Evolutionary conservation across 805 yeast genomes (phyloP), one percentile per base, ranked within the genome.

Genomic region (Metschnikowia borealis): DNA sequence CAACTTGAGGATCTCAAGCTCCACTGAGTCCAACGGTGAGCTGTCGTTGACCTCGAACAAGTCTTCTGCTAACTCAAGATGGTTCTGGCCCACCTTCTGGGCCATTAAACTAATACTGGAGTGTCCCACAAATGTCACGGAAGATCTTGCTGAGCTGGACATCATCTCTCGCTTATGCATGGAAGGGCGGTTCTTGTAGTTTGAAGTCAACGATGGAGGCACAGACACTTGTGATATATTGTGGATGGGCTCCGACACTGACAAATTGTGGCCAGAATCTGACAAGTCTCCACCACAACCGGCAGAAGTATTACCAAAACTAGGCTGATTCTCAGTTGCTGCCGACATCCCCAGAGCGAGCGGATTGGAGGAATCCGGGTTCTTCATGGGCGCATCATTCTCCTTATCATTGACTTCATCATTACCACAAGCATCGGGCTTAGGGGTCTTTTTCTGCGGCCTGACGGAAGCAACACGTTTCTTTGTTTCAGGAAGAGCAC

Each of bases 401-500:
- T 43, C 43, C n/a, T 20, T 8, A 36, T 35, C 36, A 21, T 17
- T 34, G 17, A 26, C 36, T 21, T 40, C 40, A 38, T 29, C 35
- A 11, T 49, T 34, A 29, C 26, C 32, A 15, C 40, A 20, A 7
- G 37, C 15, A 3, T 50, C 26, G 7, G 32, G 5, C 6, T 21
- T 15, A 13, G 36, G 18, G 38, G 50, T 20, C 15, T 45, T 53
- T 36, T 61, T 51, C 53, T 58, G 47, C 46, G 57, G 43, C 38
- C 58, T 47, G 14, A 46, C 35, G 20, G 23, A 21, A 15, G 23
- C 55, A 23, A 70, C 66, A 60, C 74, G 67, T 68, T 65, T 80
- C 60, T 74, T 82, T 29, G 75, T 78, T 55, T 80, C 85, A 1
- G 90, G 91, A 46, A 85, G 73, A 33, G 72, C 70, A 68, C 91